Percentiles rank a stretch among this genome's conserved stretches.
These are phyloP conservation scores for Corylus heterophylla DNA, from an alignment of 306 rosid genomes.

Conservation along the genomic window DNA sequence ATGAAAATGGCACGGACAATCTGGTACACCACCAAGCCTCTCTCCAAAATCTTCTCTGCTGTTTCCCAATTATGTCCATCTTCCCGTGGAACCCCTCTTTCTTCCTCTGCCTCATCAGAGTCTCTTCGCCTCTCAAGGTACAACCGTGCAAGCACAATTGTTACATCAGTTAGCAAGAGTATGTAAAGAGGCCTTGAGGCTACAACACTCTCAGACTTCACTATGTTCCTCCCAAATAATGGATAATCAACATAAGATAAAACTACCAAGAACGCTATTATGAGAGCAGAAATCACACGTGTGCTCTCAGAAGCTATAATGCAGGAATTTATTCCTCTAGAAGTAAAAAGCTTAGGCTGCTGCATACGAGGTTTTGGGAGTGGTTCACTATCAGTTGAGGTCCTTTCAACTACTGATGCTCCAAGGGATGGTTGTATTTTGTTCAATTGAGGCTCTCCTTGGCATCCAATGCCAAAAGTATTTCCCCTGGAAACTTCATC, in stretches of 20 bases:
- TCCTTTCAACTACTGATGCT: too few relatives aligned
- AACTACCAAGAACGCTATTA: constrained; percentile 60
- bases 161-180: constrained; percentile 58
- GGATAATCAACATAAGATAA: constrained; percentile 37
- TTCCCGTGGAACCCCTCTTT: constrained; percentile 20
- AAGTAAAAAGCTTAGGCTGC: constrained; percentile 45
- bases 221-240: constrained; percentile 36
- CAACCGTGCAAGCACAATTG: constrained; percentile 53
- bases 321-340: constrained; percentile 58
- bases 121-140: constrained; percentile 36
- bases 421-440: too few relatives aligned
- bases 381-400: too few relatives aligned
- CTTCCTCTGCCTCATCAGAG: constrained; percentile 37
- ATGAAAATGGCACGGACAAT: constrained; percentile 71
- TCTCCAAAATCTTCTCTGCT: constrained; percentile 79
- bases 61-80: constrained; percentile 52
- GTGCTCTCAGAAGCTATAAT: constrained; percentile 61
- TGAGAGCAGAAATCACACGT: constrained; percentile 52
- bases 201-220: constrained; percentile 40
- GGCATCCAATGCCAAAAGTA: background rate
- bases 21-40: constrained; percentile 80
- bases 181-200: constrained; percentile 70
- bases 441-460: constrained; percentile 3
- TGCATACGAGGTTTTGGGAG: constrained; percentile 1
- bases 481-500: constrained; percentile 26